Evolutionary conservation across 768 basidiomycete genomes (phyloP), one percentile per base, ranked within the genome.

Genomic region (Panaeolus cyanescens): DNA sequence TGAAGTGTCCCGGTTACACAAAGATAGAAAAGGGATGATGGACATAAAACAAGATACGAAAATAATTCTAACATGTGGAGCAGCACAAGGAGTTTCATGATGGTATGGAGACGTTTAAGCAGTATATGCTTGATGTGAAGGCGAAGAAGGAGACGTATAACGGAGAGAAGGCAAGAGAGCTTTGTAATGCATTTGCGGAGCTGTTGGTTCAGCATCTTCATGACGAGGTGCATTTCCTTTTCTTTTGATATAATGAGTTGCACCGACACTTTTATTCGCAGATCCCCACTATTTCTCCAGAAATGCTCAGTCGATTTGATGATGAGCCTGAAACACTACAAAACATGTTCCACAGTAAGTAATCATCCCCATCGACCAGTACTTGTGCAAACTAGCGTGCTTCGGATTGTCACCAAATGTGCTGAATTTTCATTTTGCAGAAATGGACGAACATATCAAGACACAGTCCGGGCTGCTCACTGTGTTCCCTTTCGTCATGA

Each of bases 341-440:
- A 3, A 55, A 62, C 13, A 59, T 67, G 58, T 22, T 42, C 13
- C 6, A 34, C 22, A 54, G 65, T 65, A 54, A 34, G 34, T 17
- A 59, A 62, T 6, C 67, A 68, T 55, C 37, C 65, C 12, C 67
- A 68, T 42, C 56, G 59, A 1, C 64, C 65, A 45, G 67, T 64
- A 40, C 19, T 5, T 2, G 19, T 34, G 2, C 17, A 28, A 55
- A 17, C 25, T 54, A 30, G 4, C 2, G 17, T 31, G 33, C 28
- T 22, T 55, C 31, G 19, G 36, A 19, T 6, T 13, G 31, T 31
- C 15, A n/a, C n/a, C n/a, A n/a, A n/a, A n/a, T n/a, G n/a, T 1
- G 36, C 37, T 28, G 17, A 32, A 34, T 32, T 15, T 32, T 22
- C 25, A 15, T 55, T 17, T 5, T 4, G 19, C 6, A 62, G 62